These are phyloP conservation scores for Syzygium syzygioides DNA, from an alignment of 441 rosid genomes.

Conservation along the genomic window DNA sequence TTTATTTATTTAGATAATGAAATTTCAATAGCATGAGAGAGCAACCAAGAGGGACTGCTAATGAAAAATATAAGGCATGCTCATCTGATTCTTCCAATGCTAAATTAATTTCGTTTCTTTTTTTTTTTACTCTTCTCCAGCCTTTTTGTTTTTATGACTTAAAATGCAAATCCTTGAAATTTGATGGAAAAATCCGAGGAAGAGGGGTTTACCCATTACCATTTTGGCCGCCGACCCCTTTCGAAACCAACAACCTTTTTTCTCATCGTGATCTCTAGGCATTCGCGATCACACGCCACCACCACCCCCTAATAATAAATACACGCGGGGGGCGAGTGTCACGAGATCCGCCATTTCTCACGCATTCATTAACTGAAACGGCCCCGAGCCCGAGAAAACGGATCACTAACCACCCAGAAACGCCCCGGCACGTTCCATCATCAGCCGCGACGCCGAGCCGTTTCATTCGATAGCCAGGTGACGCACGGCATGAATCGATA, in stretches of 20 bases:
- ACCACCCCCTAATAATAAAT: background rate
- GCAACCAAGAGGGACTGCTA: too few relatives aligned
- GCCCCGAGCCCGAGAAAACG: background rate
- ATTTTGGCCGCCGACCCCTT: background rate
- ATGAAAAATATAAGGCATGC: too few relatives aligned
- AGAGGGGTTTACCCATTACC: background rate
- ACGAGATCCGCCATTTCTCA: background rate
- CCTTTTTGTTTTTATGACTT: too few relatives aligned
- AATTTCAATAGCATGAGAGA: too few relatives aligned
- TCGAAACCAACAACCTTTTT: fast-evolving
- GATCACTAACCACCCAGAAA: too few relatives aligned
- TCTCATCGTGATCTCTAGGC: background rate
- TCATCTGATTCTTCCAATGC: too few relatives aligned
- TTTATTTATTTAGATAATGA: too few relatives aligned
- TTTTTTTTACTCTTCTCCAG: too few relatives aligned
- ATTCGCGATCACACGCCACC: fast-evolving
- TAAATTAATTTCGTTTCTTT: too few relatives aligned
- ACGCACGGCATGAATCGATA: too few relatives aligned
- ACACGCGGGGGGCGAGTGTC: fast-evolving
- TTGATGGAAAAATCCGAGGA: background rate
- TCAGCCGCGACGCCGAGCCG: too few relatives aligned
- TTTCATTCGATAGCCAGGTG: too few relatives aligned
- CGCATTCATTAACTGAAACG: background rate
- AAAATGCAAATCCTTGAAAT: background rate
- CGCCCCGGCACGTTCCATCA: background rate